These are phyloP conservation scores for Clonostachys rhizophaga DNA, from an alignment of 2,329 filamentous ascomycete genomes.

Conservation along the genomic window DNA sequence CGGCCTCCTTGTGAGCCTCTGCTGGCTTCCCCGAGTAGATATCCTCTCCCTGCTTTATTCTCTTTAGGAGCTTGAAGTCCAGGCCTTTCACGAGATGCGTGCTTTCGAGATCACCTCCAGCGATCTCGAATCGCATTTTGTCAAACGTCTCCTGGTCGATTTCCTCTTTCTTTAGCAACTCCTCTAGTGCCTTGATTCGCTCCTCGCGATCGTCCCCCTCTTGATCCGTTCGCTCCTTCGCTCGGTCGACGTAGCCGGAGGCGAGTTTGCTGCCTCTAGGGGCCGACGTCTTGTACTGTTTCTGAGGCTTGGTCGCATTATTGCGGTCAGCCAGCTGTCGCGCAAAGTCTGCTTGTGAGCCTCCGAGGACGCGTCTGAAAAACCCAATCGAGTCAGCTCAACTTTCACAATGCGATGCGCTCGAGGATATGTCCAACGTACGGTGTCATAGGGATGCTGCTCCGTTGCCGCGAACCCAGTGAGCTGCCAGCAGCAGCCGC, in stretches of 20 bases:
- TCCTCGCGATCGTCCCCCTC: slow-evolving; percentile 51
- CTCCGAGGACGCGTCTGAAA: slow-evolving; percentile 56
- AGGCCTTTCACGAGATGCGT: slow-evolving; percentile 91
- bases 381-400: slow-evolving; percentile 11
- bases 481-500: slow-evolving; percentile 31
- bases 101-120: slow-evolving; percentile 73
- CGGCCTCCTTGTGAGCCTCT: slow-evolving; percentile 19
- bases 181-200: slow-evolving; percentile 73
- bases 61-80: slow-evolving; percentile 75
- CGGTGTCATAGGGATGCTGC: slow-evolving; percentile 93
- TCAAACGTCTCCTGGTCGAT: slow-evolving; percentile 80
- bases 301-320: slow-evolving; percentile 49
- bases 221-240: slow-evolving; percentile 56
- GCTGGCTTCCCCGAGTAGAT: slow-evolving; percentile 37
- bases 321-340: slow-evolving; percentile 77
- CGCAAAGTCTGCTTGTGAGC: slow-evolving; percentile 65
- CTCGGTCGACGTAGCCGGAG: slow-evolving; percentile 78
- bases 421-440: slow-evolving; percentile 33
- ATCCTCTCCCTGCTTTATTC: slow-evolving; percentile 65
- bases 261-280: slow-evolving; percentile 81
- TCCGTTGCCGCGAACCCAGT: slow-evolving; percentile 72
- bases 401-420: not conserved
- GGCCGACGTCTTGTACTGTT: slow-evolving; percentile 72
- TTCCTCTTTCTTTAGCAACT: slow-evolving; percentile 76
- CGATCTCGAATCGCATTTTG: slow-evolving; percentile 67